Base-by-base conservation (phyloP, 805 yeast genomes). In the Kodamaea sagamina region DNA sequence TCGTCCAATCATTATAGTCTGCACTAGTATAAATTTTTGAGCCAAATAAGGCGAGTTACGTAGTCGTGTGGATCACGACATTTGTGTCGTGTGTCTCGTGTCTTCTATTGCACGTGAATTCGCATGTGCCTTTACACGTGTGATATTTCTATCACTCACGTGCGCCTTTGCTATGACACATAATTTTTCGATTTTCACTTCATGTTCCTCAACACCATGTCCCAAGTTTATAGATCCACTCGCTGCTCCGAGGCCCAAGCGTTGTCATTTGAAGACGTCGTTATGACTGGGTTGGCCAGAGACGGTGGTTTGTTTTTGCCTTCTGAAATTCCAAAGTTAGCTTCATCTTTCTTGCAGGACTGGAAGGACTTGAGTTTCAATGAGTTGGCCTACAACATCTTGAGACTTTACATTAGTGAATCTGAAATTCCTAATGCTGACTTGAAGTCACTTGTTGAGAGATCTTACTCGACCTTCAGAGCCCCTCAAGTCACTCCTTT, bases 241-340 rank as follows among this genome's bases (percentile, higher is more conserved):
- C 83, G 95, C 64, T 78, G 86, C 3, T 47, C 77, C 13, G 60
- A 58, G 2, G 61, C 66, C 12, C 78, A 79, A 54, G 60, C 75
- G 6, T 72, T 78, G 39, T 75, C 89, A 4, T 87, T 87, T 52
- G 95, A 87, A 63, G 89, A 82, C 41, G 92, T 85, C 15, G 85
- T 87, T 45, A 82, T 86, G 65, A 85, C 86, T 44, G 99, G 99
- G 41, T 75, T 93, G 58, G 98, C 98, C 42, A 81, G 86, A 37
- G 99, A 95, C 62, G 99, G 99, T 52, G 99, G 99, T 31, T 78
- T 93, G 31, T 93, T 88, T 65, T 75, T 93, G 43, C 99, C 99
- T 36, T 77, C 93, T 11, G 72, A 62, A 36, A 86, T 90, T 53
- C 97, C 98, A 44, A 63, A 74, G 49, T 74, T 86, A 22, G 72